These are phyloP conservation scores for Protomyces gravidus DNA, from an alignment of 1,139 yeast species.

Conservation along the genomic window DNA sequence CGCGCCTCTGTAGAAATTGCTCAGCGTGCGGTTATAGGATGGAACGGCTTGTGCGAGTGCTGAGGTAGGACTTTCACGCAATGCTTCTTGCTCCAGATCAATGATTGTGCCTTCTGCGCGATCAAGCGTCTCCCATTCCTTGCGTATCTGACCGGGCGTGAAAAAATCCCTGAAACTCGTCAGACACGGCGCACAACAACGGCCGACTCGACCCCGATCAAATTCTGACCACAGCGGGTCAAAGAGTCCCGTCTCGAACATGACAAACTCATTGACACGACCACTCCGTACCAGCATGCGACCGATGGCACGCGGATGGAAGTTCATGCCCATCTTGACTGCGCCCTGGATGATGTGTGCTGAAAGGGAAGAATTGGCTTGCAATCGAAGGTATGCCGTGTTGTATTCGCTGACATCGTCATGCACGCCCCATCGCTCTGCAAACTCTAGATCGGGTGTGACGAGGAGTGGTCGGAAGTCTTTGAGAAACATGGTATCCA, in stretches of 20 bases:
- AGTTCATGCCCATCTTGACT: constrained; percentile 22
- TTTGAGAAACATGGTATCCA: constrained; percentile 26
- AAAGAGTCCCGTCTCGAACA: constrained; percentile 25
- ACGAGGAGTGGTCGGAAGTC: constrained; percentile 20
- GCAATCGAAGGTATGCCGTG: constrained; percentile 26
- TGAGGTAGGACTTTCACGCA: neutral
- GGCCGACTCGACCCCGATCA: constrained; percentile 11
- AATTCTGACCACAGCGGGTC: constrained; percentile 25
- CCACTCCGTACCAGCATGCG: constrained; percentile 13
- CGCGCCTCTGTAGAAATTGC: constrained; percentile 17
- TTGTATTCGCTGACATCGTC: constrained; percentile 21
- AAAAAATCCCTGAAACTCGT: constrained; percentile 12
- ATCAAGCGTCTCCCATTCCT: constrained; percentile 14
- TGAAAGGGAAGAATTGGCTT: constrained; percentile 21
- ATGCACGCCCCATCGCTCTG: constrained; percentile 26
- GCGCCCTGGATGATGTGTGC: constrained; percentile 20
- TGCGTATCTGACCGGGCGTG: neutral
- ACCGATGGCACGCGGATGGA: constrained; percentile 24
- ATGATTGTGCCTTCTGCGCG: neutral
- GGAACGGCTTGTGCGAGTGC: neutral
- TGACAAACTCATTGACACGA: constrained; percentile 12
- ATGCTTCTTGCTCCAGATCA: neutral
- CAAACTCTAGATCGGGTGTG: constrained; percentile 15
- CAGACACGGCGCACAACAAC: constrained; percentile 20
- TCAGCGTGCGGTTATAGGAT: constrained; percentile 7